A percentile compares a stretch with the other conserved stretches of the same genome.
Conservation (phyloP, 768 basidiomycete species). For the Podaxis sp. region DNA sequence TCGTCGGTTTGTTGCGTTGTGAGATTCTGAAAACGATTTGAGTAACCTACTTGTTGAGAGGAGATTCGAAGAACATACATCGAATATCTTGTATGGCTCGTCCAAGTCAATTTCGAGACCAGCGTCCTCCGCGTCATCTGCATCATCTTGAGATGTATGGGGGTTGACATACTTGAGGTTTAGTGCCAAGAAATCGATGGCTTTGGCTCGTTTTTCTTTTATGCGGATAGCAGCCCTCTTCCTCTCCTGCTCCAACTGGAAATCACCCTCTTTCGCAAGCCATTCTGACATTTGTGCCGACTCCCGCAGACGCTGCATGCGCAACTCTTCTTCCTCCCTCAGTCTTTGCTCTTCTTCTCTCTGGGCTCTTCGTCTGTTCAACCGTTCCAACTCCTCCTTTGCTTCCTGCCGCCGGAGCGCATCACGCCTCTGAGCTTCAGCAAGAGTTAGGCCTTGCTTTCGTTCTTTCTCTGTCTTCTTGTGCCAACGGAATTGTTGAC, state of each 20-base stretch:
- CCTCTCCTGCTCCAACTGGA: conserved; percentile 93
- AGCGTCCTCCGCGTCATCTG: conserved; percentile 57
- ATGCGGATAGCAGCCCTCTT: conserved; percentile 89
- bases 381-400: conserved; percentile 88
- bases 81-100: conserved; percentile 96
- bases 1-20: conserved; percentile 87
- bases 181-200: conserved; percentile 95
- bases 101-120: conserved; percentile 97
- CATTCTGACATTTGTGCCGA: conserved; percentile 98
- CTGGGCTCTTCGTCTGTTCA: conserved; percentile 88
- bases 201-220: conserved; percentile 95
- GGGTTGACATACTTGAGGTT: conserved; percentile 91
- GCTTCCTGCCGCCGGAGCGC: conserved; percentile 81
- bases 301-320: conserved; percentile 86
- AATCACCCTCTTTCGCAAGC: conserved; percentile 95
- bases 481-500: conserved; percentile 97
- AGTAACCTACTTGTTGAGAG: conserved; percentile 11
- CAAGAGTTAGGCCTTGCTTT: conserved; percentile 75
- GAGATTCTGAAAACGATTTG: conserved; percentile 55
- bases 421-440: conserved; percentile 79
- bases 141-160: conserved; percentile 60
- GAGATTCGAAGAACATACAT: conserved; percentile 47
- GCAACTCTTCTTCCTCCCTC: conserved; percentile 88
- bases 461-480: conserved; percentile 97
- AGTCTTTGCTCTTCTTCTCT: conserved; percentile 85